Percentiles rank a stretch among this genome's conserved stretches.
Conservation (phyloP, 441 rosid species). For the Pelargonium australe region DNA sequence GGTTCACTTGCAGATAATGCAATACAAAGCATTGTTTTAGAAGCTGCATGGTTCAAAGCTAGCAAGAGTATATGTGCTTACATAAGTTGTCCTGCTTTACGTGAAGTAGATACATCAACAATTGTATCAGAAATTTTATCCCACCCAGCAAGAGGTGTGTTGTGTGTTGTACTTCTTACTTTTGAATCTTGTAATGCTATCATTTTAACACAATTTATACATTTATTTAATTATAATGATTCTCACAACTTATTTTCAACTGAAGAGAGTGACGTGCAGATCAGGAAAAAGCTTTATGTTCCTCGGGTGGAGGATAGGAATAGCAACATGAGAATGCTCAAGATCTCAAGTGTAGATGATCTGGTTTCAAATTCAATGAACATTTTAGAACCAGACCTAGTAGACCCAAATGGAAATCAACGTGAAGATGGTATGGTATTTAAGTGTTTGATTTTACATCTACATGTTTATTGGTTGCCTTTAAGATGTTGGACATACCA, state of each 20-base stretch:
- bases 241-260: slow-evolving; percentile 17
- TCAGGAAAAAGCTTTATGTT: slow-evolving; percentile 38
- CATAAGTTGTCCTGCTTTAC: slow-evolving; percentile 35
- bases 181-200: not conserved
- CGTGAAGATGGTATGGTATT: slow-evolving; percentile 38
- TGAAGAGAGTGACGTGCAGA: slow-evolving; percentile 18
- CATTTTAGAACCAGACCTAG: slow-evolving; percentile 35
- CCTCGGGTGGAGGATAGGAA: slow-evolving; percentile 42
- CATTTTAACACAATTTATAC: not conserved
- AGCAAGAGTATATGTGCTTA: slow-evolving; percentile 40
- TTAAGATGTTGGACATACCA: slow-evolving; percentile 1
- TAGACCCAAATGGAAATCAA: slow-evolving; percentile 35
- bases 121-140: slow-evolving; percentile 33
- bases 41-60: slow-evolving; percentile 39
- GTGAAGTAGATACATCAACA: slow-evolving; percentile 42
- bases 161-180: not conserved
- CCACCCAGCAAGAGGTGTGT: slow-evolving; percentile 22
- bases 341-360: slow-evolving; percentile 30
- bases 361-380: slow-evolving; percentile 37
- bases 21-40: slow-evolving; percentile 34
- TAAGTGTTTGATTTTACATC: not conserved
- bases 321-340: slow-evolving; percentile 50
- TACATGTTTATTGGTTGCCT: slow-evolving; percentile 4
- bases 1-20: slow-evolving; percentile 26
- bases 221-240: not conserved